Conservation (phyloP, 495 filamentous ascomycete genomes). For the Barbatosphaeria neglecta region DNA sequence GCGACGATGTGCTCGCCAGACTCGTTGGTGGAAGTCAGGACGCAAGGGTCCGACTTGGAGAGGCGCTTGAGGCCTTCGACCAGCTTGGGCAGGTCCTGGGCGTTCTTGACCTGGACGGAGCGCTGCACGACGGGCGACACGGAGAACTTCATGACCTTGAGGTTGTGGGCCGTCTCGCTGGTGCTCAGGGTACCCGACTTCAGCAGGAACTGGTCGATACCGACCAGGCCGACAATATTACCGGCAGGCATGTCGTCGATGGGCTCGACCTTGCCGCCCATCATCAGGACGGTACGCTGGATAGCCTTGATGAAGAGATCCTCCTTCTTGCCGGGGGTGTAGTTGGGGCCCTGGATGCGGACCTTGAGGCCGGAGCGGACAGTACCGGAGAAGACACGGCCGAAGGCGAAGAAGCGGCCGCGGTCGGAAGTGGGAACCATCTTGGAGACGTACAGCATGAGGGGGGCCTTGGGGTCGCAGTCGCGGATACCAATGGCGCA, state of each 20-base stretch:
- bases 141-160: constrained; percentile 99
- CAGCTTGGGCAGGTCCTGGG: constrained; percentile 97
- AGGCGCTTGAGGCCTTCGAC: constrained; percentile 99
- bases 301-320: constrained; percentile 99
- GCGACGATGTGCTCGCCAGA: constrained; percentile 98
- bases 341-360: constrained; percentile 99
- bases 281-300: constrained; percentile 99
- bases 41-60: constrained; percentile 99
- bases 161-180: constrained; percentile 94
- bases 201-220: constrained; percentile 99
- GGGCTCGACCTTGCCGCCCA: constrained; percentile 97
- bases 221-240: constrained; percentile 98
- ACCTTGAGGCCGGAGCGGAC: constrained; percentile 97
- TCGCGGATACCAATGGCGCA: constrained; percentile 90
- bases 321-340: constrained; percentile 94
- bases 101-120: constrained; percentile 99
- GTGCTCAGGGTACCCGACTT: constrained; percentile 99
- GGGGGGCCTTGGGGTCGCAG: constrained; percentile 92
- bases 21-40: constrained; percentile 75
- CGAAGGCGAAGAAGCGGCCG: constrained; percentile 99
- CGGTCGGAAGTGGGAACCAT: constrained; percentile 99
- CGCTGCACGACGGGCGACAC: constrained; percentile 98
- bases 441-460: constrained; percentile 99
- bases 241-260: constrained; percentile 98
- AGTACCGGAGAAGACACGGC: constrained; percentile 98